phyloP scores from a whole-genome alignment of 768 basidiomycete species.

The Boletus tomentosulus region DNA sequence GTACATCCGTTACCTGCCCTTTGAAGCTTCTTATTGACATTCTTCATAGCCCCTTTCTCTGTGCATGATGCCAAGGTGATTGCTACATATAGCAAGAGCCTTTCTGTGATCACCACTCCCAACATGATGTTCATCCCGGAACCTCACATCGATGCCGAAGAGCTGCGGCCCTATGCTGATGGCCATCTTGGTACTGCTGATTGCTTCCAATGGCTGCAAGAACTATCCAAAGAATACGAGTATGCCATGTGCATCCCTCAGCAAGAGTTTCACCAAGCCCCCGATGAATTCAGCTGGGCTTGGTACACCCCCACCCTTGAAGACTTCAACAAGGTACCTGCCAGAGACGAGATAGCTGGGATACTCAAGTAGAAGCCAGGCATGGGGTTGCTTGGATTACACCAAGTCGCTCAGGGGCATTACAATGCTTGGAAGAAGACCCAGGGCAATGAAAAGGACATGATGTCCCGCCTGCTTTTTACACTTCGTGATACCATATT shows the following conservation, averaged over 20 bases:
- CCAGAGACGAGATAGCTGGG: not conserved
- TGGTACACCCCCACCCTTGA: not conserved
- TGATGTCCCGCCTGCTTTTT: too few species aligned
- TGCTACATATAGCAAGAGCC: not conserved
- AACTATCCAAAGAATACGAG: not conserved
- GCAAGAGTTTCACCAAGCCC: not conserved
- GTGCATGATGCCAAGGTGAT: conserved; percentile 5
- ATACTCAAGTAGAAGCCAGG: not conserved
- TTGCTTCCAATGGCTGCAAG: conserved; percentile 1
- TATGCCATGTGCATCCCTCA: not conserved
- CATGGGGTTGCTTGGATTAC: not conserved
- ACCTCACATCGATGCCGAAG: conserved; percentile 7
- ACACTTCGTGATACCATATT: not conserved
- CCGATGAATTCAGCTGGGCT: not conserved
- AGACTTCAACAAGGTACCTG: too few species aligned
- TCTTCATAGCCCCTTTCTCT: not conserved
- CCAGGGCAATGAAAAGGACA: not conserved
- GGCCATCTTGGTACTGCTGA: not conserved
- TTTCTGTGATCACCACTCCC: conserved; percentile 4
- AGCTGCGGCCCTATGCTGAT: not conserved
- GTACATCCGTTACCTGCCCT: not conserved
- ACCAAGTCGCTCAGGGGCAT: not conserved
- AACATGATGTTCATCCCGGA: conserved; percentile 1
- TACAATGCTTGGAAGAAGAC: not conserved
- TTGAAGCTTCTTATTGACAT: not conserved